Conservation (phyloP, 2,329 filamentous ascomycete genomes). For the Ceratocystis ficicola region DNA sequence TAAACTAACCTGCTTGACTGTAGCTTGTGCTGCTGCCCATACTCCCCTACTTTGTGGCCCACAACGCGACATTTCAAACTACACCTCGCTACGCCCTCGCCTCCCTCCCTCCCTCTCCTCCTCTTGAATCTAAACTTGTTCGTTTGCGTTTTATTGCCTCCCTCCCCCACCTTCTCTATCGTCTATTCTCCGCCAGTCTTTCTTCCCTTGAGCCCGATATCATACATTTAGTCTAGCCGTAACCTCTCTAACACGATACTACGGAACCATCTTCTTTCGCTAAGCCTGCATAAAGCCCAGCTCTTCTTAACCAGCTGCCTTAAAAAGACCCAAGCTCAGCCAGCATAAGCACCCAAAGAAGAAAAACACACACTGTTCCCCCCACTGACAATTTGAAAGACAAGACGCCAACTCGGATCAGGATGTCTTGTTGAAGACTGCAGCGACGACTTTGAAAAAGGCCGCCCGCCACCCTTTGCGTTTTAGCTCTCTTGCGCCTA, state of each 20-base stretch:
- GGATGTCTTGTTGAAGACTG: conserved; percentile 2
- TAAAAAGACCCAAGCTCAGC: not conserved
- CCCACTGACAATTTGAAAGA: not conserved
- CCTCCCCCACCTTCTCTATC: not conserved
- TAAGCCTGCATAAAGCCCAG: not conserved
- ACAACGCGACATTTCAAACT: not conserved
- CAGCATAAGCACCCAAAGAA: not conserved
- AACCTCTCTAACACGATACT: not conserved
- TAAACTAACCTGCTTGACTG: not conserved
- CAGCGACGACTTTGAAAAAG: conserved; percentile 2
- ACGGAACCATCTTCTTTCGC: no score
- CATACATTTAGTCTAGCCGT: not conserved
- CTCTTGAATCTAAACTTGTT: conserved; percentile 12
- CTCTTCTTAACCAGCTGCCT: not conserved
- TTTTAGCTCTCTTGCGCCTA: not conserved
- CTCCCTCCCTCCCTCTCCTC: not conserved
- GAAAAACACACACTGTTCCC: not conserved
- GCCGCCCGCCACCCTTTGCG: not conserved
- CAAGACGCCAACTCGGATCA: not conserved
- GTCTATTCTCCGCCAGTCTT: not conserved
- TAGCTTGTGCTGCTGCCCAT: not conserved
- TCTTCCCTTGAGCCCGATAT: not conserved
- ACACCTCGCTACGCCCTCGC: not conserved
- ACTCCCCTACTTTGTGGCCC: not conserved
- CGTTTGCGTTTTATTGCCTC: conserved; percentile 10